Base-by-base conservation (phyloP, 768 basidiomycete genomes). In the Leccinum uliginosum region DNA sequence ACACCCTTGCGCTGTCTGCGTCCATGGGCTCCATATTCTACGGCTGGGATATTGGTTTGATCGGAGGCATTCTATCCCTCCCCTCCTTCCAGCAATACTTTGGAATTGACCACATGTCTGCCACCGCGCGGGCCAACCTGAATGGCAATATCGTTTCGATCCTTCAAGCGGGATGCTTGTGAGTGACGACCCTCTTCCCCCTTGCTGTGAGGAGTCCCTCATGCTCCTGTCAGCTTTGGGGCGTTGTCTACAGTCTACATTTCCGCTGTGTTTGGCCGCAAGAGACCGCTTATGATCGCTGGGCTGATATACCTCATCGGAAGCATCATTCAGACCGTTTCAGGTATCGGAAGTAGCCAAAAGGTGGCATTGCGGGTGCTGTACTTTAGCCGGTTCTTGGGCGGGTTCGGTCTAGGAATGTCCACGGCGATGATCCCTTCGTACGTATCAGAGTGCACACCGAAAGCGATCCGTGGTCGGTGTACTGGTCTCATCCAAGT, bases 341-440 rank as follows among this genome's bases (percentile, higher is more conserved):
- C 72, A 21, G 79, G 80, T 1, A 57, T 81, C 1, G 76, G 78
- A 17, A 75, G 67, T 58, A 72, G 64, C 44, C 67, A 62, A 54
- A 51, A 27, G 6, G 71, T 74, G 3, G 76, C 67, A 12, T 63
- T 78, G 10, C 64, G 64, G 9, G 72, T 78, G 7, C 70, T 80
- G 35, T 80, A 76, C 59, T 77, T 77, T 60, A 73, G 78, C 52
- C 76, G 83, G 4, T 86, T 86, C 67, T 54, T 87, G 0, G 77
- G 80, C 6, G 86, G 87, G 19, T 72, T 85, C 51, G 84, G 86
- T 7, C 76, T 85, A 27, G 83, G 84, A 14, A 78, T 80, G 75
- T 73, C 78, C 7, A 75, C 77, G 1, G 78, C 80, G 4, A 65
- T 82, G 2, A 75, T 80, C 6, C 80, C 81, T 12, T 72, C 78